Conservation (phyloP, 2,329 filamentous ascomycete species). For the Fusarium annulatum region DNA sequence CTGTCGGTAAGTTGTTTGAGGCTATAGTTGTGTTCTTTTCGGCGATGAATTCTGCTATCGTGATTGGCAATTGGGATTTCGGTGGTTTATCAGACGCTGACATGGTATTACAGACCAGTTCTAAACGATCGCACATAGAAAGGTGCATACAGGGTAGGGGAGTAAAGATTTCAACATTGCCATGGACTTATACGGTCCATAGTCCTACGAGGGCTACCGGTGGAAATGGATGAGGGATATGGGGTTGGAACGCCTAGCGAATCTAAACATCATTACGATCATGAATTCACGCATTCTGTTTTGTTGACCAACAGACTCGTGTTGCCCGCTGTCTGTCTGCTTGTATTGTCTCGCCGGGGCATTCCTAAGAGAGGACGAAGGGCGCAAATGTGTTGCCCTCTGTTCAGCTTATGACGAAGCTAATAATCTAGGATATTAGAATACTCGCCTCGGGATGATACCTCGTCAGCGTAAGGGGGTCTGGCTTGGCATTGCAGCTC, state of each 20-base stretch:
- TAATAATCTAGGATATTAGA: background rate
- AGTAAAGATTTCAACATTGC: background rate
- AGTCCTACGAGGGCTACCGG: background rate
- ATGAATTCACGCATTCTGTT: constrained; percentile 42
- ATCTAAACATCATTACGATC: constrained; percentile 42
- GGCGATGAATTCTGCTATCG: background rate
- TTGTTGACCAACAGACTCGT: background rate
- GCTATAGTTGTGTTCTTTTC: background rate
- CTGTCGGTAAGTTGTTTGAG: constrained; percentile 66
- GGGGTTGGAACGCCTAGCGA: constrained; percentile 34
- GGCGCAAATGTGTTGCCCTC: background rate
- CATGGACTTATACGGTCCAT: constrained; percentile 5
- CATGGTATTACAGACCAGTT: constrained; percentile 35
- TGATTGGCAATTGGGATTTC: background rate
- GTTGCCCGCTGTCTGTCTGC: background rate
- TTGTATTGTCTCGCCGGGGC: background rate
- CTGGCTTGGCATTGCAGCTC: background rate
- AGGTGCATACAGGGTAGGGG: constrained; percentile 2
- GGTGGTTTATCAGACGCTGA: constrained; percentile 11
- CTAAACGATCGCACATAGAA: constrained; percentile 17
- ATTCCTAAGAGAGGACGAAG: background rate
- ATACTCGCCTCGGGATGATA: background rate
- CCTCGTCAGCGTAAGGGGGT: background rate
- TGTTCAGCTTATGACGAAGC: background rate
- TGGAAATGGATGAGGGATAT: constrained; percentile 9